Evolutionary conservation across 176 grass and related monocot genomes (phyloP).

Genomic region (Ensete ventricosum): DNA sequence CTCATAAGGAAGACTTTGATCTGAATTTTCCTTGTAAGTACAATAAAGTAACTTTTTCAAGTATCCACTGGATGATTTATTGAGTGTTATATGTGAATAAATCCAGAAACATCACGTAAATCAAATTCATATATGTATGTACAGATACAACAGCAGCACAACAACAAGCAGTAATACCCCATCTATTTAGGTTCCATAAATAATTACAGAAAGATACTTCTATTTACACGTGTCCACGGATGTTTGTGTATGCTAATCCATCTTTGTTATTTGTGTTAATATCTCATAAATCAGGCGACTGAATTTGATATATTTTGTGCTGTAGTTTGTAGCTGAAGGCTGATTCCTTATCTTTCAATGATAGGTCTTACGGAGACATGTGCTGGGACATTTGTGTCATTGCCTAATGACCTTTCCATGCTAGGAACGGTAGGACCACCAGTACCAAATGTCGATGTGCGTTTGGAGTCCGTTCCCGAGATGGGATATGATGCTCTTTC

Average conservation of each 20-base stretch:
- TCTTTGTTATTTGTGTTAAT: not conserved
- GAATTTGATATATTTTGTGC: not conserved
- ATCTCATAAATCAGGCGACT: not conserved
- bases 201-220: too few species aligned
- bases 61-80: too few species aligned
- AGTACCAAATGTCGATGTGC: conserved; percentile 65
- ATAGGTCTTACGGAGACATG: conserved; percentile 79
- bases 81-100: too few species aligned
- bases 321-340: not conserved
- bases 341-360: not conserved
- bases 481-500: conserved; percentile 77
- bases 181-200: too few species aligned
- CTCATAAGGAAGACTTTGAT: too few species aligned
- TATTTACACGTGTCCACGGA: not conserved
- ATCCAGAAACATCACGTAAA: too few species aligned
- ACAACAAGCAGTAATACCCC: too few species aligned
- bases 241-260: not conserved
- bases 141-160: too few species aligned
- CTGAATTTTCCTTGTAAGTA: too few species aligned
- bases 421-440: conserved; percentile 73
- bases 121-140: too few species aligned
- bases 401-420: conserved; percentile 81
- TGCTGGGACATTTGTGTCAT: conserved; percentile 59
- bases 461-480: conserved; percentile 64
- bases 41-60: too few species aligned